Evolutionary conservation across 371 early-diverging fungal genomes (phyloP).

Genomic region (Syncephalastrum sp.): DNA sequence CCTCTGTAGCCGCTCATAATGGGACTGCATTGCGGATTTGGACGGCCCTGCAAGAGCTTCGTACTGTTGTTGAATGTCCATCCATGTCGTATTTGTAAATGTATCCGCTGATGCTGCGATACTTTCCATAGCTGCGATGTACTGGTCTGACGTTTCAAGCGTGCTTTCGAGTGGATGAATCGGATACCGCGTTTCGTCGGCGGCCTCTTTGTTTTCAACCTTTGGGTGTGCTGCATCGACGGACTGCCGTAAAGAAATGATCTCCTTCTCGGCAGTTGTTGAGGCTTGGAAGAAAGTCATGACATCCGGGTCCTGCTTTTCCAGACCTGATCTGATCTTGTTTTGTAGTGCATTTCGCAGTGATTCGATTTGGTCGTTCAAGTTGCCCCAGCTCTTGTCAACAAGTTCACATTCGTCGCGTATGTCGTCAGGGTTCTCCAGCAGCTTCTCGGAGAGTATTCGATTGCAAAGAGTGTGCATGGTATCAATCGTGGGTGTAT

Average conservation of each 20-base stretch:
- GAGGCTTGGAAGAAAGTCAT: conserved; percentile 4
- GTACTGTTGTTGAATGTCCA: conserved; percentile 6
- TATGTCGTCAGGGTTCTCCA: no score
- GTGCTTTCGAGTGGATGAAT: conserved; percentile 43
- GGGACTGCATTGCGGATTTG: conserved; percentile 5
- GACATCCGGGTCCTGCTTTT: conserved; percentile 6
- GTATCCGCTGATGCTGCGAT: conserved; percentile 1
- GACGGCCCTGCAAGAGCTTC: conserved; percentile 2
- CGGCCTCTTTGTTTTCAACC: conserved; percentile 6
- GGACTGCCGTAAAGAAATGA: not conserved
- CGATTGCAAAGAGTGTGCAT: no score
- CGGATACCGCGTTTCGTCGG: not conserved
- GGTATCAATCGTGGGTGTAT: no score
- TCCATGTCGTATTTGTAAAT: conserved; percentile 12
- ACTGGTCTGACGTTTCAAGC: conserved; percentile 18
- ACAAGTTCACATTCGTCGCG: no score
- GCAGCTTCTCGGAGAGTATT: no score
- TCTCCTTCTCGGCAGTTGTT: conserved; percentile 1
- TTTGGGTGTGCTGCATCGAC: conserved; percentile 12
- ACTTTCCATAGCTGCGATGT: conserved; percentile 15
- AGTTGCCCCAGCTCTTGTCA: no score
- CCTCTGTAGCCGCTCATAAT: conserved; percentile 5
- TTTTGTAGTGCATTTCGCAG: no score
- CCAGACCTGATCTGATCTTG: conserved; percentile 2
- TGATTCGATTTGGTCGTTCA: no score